These are phyloP conservation scores for Penicillium capsulatum DNA, from an alignment of 2,329 filamentous ascomycete genomes.

Conservation along the genomic window DNA sequence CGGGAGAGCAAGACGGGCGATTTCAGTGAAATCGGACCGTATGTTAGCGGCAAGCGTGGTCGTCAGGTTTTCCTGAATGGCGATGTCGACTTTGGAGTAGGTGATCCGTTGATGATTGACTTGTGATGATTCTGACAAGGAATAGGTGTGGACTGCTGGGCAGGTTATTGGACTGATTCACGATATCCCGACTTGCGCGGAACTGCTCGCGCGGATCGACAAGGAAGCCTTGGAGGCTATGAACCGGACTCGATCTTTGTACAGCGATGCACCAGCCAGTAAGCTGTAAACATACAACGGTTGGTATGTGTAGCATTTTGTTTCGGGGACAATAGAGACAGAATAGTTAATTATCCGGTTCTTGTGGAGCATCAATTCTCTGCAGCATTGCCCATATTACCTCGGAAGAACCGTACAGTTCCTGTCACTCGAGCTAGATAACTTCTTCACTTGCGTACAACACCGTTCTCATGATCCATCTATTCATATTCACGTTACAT, in stretches of 20 bases:
- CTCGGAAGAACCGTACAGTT: too few relatives aligned
- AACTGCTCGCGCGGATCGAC: slow-evolving; percentile 68
- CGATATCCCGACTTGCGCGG: slow-evolving; percentile 72
- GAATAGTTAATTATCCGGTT: too few relatives aligned
- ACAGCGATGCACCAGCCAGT: slow-evolving; percentile 45
- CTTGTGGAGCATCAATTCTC: too few relatives aligned
- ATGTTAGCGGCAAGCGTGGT: slow-evolving; percentile 85
- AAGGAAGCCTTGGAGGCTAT: slow-evolving; percentile 67
- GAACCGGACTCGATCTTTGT: slow-evolving; percentile 55
- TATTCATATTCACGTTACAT: too few relatives aligned
- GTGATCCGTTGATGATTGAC: slow-evolving; percentile 40
- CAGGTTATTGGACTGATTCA: slow-evolving; percentile 89
- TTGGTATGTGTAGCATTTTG: too few relatives aligned
- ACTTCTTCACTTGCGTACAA: too few relatives aligned
- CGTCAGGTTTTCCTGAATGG: slow-evolving; percentile 88
- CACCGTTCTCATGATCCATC: too few relatives aligned
- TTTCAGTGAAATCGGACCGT: slow-evolving; percentile 81
- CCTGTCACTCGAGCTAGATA: too few relatives aligned
- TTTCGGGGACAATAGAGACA: background rate
- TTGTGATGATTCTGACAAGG: background rate
- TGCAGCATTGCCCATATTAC: too few relatives aligned
- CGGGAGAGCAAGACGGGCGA: slow-evolving; percentile 75
- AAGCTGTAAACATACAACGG: too few relatives aligned
- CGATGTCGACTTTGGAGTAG: slow-evolving; percentile 82
- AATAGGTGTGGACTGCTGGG: slow-evolving; percentile 89